phyloP scores from a whole-genome alignment of 352 stramenopile genomes.

The Pythium coloratum region DNA sequence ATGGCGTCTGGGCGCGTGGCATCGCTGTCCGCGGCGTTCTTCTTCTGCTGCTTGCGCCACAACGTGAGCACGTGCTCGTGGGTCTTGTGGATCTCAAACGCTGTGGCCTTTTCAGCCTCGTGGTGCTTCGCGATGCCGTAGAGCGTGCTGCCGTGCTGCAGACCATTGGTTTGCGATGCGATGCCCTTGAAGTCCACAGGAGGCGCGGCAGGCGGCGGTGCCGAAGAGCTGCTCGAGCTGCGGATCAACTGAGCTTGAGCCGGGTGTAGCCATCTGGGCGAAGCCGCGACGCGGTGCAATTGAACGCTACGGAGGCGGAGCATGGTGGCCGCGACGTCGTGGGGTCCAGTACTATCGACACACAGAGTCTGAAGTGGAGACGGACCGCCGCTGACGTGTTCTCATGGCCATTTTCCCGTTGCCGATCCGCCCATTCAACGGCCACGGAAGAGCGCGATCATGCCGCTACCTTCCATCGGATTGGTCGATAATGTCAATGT shows the following conservation, averaged over 20 bases:
- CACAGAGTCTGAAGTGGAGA: neutral
- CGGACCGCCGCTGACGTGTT: neutral
- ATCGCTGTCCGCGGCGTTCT: neutral
- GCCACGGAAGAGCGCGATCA: constrained; percentile 9
- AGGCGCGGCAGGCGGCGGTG: constrained; percentile 10
- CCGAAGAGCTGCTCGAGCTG: neutral
- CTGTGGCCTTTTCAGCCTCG: neutral
- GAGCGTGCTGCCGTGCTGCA: constrained; percentile 37
- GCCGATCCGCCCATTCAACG: constrained; percentile 1
- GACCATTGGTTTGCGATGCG: constrained; percentile 39
- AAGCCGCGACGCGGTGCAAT: neutral
- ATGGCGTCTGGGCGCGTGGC: constrained; percentile 11
- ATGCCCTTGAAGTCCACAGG: constrained; percentile 24
- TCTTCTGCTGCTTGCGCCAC: constrained; percentile 29
- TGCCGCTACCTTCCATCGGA: constrained; percentile 5
- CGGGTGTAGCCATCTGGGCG: constrained; percentile 23
- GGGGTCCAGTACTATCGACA: neutral
- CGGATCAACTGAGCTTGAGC: neutral
- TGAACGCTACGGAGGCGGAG: constrained; percentile 13
- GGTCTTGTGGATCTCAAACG: constrained; percentile 35
- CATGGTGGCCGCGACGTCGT: constrained; percentile 1
- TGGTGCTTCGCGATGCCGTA: constrained; percentile 27
- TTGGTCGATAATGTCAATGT: constrained; percentile 2
- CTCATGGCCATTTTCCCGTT: neutral
- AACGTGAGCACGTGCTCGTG: constrained; percentile 39